Base-by-base conservation (phyloP, 116 monocot species). In the Iris pallida region DNA sequence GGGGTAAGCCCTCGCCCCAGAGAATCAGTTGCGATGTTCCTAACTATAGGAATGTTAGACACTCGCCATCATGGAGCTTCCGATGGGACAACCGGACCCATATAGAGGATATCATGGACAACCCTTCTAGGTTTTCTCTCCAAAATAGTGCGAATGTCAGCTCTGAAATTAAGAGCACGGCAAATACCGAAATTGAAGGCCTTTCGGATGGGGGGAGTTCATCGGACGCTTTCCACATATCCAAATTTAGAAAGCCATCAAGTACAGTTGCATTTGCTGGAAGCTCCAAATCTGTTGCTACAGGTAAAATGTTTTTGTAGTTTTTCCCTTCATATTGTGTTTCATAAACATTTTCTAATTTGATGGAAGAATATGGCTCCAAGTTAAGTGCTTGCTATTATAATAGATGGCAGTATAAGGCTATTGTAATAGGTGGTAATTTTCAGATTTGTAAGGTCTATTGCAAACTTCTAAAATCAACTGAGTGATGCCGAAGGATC, bases 51-150 rank as follows among this genome's bases (percentile, higher is more conserved):
- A 81, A 81, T 49, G n/a, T 68, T 53, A 78, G 82, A 64, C 73
- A 78, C 45, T 83, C 82, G 8, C 78, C 82, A 60, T 67, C 73
- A 7, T 82, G 82, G 82, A 73, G 73, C 61, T 71, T 83, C 49
- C 65, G 82, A 45, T 83, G 82, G 82, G 78, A 83, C 45, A 83
- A 74, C 41, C 65, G 82, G 45, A 83, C 82, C 44, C 82, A 83
- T 55, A 78, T 83, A 44, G 78, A 83, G 55, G 82, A 83, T 62
- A 78, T 78, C 45, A 66, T 83, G 82, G 78, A 83, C 10, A 75
- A 66, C 58, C 16, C 61, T 48, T 40, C 60, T 45, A 60, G 15
- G 53, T 63, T 67, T 66, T 61, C 82, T 63, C 57, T 63, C 59
- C 69, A 74, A 7, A 70, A 75, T 49, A 71, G 70, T 71, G 70